Base-by-base conservation (phyloP, 164 flowering plant species). In the Chloranthus sessilifolius region DNA sequence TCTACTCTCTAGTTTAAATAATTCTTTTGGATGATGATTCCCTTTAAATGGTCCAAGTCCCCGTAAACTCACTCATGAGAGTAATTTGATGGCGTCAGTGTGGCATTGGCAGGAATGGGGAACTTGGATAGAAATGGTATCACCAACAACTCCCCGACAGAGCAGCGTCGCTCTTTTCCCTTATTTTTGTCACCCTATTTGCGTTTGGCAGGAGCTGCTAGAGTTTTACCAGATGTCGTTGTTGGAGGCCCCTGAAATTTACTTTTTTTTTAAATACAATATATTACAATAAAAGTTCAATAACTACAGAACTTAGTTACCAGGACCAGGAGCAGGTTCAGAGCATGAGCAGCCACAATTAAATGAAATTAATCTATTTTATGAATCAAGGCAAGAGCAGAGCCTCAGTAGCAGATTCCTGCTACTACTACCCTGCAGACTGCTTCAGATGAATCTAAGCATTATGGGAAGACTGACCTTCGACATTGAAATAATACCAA, bases 121-220 rank as follows among this genome's bases (percentile, higher is more conserved):
- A 81, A 81, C 75, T 78, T 81, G 19, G 87, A 80, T 64, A 87
- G 46, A 69, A 74, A 87, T 19, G 95, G 95, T 56, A 87, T 71
- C 47, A 81, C 91, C 55, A 87, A 60, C 68, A 80, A 60, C 58
- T 82, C 89, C 64, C 96, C 96, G 40, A 82, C 61, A 31, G 74
- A 80, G 47, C 54, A 12, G 29, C 54, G 61, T 37, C 62, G 77
- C 31, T 60, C 67, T 20, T 61, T 75, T 44, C 70, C 65, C 48
- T 66, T 81, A 62, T 47, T 71, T 67, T 68, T 81, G 61, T 79
- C 87, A 62, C 83, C 68, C 62, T 83, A 80, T 69, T 87, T 83
- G 23, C 95, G 83, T 59, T 83, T 83, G 3, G 65, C 66, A 52
- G 72, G 63, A 47, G 67, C 47, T 70, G 74, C 56, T 48, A 78